Evolutionary conservation across 768 basidiomycete genomes (phyloP).

Genomic region (Porphyrellus cyaneotinctus): DNA sequence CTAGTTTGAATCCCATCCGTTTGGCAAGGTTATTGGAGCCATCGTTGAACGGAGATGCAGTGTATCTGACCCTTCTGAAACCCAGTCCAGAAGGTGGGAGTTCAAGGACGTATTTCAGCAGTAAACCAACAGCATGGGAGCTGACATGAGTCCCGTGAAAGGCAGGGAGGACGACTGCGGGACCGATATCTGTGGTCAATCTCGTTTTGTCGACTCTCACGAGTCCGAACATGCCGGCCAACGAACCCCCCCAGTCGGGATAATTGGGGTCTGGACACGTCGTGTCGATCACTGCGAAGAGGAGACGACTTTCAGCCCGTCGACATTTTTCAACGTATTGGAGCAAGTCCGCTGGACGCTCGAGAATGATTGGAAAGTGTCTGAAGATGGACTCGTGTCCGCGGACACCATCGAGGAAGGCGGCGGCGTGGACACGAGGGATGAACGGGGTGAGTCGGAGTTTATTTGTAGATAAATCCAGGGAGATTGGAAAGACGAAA

Average conservation of each 20-base stretch:
- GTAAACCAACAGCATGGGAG: slow-evolving; percentile 36
- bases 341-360: slow-evolving; percentile 10
- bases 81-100: slow-evolving; percentile 32
- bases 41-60: slow-evolving; percentile 35
- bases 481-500: slow-evolving; percentile 13
- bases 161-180: slow-evolving; percentile 31
- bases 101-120: slow-evolving; percentile 34
- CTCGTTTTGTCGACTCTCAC: slow-evolving; percentile 15
- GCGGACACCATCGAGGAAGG: slow-evolving; percentile 16
- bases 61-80: slow-evolving; percentile 48
- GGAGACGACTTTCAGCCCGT: slow-evolving; percentile 6
- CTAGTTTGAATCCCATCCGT: slow-evolving; percentile 45
- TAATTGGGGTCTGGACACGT: slow-evolving; percentile 26
- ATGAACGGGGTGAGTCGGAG: slow-evolving; percentile 22
- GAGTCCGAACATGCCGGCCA: slow-evolving; percentile 39
- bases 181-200: slow-evolving; percentile 31
- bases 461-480: slow-evolving; percentile 12
- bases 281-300: slow-evolving; percentile 42
- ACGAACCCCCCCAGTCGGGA: slow-evolving; percentile 25
- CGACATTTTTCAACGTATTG: slow-evolving; percentile 7
- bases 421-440: slow-evolving; percentile 16
- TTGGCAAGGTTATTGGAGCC: slow-evolving; percentile 37
- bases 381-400: slow-evolving; percentile 20
- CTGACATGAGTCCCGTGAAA: slow-evolving; percentile 41
- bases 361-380: slow-evolving; percentile 10